Percentiles rank a stretch among this genome's conserved stretches.
These are phyloP conservation scores for Phlebiopsis gigantea DNA, from an alignment of 768 basidiomycete species.

Conservation along the genomic window DNA sequence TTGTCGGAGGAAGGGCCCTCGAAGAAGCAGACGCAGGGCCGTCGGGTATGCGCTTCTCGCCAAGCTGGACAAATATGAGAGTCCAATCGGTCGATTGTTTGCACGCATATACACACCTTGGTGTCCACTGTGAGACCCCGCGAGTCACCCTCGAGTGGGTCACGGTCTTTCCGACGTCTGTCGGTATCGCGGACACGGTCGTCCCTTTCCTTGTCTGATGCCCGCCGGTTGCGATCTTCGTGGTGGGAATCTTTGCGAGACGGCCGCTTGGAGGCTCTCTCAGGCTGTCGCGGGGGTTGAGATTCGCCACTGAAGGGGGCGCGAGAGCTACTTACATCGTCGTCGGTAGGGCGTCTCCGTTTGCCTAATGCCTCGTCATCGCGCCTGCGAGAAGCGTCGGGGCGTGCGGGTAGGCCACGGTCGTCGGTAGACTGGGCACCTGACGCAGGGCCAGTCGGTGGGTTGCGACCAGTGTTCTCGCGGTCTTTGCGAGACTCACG, in stretches of 20 bases:
- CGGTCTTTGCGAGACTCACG: conserved; percentile 59
- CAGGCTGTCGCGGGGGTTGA: conserved; percentile 39
- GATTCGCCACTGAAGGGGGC: background rate
- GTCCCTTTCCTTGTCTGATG: conserved; percentile 61
- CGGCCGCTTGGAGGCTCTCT: conserved; percentile 74
- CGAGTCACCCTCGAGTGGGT: conserved; percentile 44
- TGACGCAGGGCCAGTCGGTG: conserved; percentile 26
- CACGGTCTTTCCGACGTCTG: conserved; percentile 61
- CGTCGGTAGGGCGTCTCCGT: conserved; percentile 61
- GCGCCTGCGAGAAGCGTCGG: conserved; percentile 56
- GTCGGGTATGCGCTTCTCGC: conserved; percentile 54
- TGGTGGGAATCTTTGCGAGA: conserved; percentile 75
- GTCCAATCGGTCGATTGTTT: background rate
- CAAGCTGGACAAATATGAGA: conserved; percentile 28
- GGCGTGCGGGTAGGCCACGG: conserved; percentile 50
- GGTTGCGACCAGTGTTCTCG: conserved; percentile 34
- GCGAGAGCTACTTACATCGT: conserved; percentile 51
- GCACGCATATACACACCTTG: conserved; percentile 38
- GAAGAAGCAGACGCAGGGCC: conserved; percentile 32
- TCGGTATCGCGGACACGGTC: conserved; percentile 66
- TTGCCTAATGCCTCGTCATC: conserved; percentile 70
- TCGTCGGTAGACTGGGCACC: conserved; percentile 39
- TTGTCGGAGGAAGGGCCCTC: conserved; percentile 46
- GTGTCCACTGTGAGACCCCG: conserved; percentile 48
- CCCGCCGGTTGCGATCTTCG: conserved; percentile 66